Base-by-base conservation (phyloP, 2,329 filamentous ascomycete genomes). In the Aureobasidium namibiae region DNA sequence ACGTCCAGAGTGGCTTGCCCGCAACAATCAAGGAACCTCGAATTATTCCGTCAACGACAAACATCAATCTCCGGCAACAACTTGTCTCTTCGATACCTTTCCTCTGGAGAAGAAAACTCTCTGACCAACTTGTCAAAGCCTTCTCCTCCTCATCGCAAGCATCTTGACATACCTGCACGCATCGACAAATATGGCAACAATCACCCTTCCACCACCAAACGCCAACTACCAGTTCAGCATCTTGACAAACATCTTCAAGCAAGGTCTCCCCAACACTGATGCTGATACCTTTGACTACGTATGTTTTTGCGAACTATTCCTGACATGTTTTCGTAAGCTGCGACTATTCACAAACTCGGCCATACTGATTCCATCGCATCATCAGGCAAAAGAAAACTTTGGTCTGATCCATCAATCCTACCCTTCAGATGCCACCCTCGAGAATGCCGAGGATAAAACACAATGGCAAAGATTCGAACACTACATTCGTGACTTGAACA, bases 401-500 rank as follows among this genome's bases (percentile, higher is more conserved):
- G 86, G 86, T 26, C 75, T 89, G 23, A 77, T 88, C 62, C 78
- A 86, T 65, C 79, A 79, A 46, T 76, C 78, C 1, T 81, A 82
- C 64, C 67, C 71, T 38, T 70, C 70, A 10, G 75, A 79, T 58
- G n/a, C 60, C 9, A 58, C 66, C 2, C 72, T 42, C 71, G 76
- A 48, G 66, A 70, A 48, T 63, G 72, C 16, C 70, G 72, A 21
- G 67, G 71, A 61, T 76, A 76, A 36, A 63, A 82, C 81, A 0
- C 82, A 83, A 68, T 89, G 86, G 86, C 75, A 86, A 70, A 78
- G 81, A 21, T 86, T 89, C 62, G 75, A 77, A 48, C 72, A 80
- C 61, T 82, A 85, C 65, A 79, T 89, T 39, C 13, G 23, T 2
- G 63, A 62, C n/a, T 69, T 89, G 38, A 86, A 61, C 21, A 31